A percentile compares a stretch with the other conserved stretches of the same genome.
Evolutionary conservation across 176 grass and related monocot genomes (phyloP).

Genomic region (Oryza rufipogon): DNA sequence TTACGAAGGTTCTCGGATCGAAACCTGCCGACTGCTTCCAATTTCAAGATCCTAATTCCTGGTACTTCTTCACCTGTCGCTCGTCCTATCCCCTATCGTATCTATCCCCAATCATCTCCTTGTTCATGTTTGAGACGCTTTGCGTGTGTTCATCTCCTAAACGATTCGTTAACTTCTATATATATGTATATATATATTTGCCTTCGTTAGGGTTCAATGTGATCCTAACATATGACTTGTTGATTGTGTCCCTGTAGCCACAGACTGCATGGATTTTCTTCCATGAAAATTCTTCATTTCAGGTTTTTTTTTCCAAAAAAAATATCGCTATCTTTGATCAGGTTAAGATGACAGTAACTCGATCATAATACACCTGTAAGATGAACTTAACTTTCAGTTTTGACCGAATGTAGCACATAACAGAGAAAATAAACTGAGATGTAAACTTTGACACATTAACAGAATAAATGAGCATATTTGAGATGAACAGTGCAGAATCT

Average conservation of each 20-base stretch:
- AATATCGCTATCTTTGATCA: background rate
- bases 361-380: too few relatives aligned
- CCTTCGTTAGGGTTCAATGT: background rate
- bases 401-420: background rate
- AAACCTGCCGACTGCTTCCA: slow-evolving; percentile 51
- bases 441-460: background rate
- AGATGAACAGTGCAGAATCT: background rate
- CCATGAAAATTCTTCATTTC: background rate
- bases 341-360: background rate
- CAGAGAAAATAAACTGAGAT: background rate
- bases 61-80: slow-evolving; percentile 22
- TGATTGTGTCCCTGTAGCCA: background rate
- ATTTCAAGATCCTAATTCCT: slow-evolving; percentile 41
- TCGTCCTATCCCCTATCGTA: background rate
- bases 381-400: background rate
- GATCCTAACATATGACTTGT: background rate
- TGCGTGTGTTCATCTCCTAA: background rate
- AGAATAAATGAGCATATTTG: background rate
- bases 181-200: background rate
- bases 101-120: background rate
- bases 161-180: background rate
- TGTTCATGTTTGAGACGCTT: background rate
- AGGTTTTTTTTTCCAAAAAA: background rate
- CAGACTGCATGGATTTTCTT: background rate
- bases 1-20: slow-evolving; percentile 51